Conservation (phyloP, 768 basidiomycete genomes). For the Termitomyces sp. region DNA sequence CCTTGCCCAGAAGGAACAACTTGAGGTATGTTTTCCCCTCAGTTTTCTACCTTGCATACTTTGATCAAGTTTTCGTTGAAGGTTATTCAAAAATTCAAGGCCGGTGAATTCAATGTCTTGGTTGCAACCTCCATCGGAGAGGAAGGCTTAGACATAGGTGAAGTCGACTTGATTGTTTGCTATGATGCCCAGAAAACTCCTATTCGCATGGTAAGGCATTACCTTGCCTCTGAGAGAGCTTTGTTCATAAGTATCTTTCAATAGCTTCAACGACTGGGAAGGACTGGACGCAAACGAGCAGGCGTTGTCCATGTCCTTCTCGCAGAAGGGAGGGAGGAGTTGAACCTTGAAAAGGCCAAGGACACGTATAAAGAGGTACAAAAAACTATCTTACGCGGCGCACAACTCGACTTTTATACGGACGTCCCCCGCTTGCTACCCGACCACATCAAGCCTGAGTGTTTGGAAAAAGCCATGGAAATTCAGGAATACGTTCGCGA, state of each 20-base stretch:
- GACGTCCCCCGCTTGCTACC: constrained; percentile 90
- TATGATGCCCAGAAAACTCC: constrained; percentile 97
- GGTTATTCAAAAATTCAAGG: constrained; percentile 87
- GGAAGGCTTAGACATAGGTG: constrained; percentile 97
- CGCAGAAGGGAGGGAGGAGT: constrained; percentile 87
- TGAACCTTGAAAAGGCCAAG: constrained; percentile 87
- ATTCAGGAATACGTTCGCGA: constrained; percentile 71
- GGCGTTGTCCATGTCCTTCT: constrained; percentile 91
- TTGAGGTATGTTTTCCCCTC: constrained; percentile 56
- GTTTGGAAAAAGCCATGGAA: constrained; percentile 79
- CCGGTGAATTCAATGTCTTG: constrained; percentile 84
- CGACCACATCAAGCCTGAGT: constrained; percentile 69
- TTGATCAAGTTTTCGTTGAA: constrained; percentile 29
- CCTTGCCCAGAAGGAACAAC: constrained; percentile 86
- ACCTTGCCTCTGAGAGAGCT: neutral
- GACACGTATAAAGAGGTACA: constrained; percentile 87
- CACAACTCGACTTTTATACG: constrained; percentile 87
- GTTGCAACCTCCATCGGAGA: constrained; percentile 98
- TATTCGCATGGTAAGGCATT: constrained; percentile 78
- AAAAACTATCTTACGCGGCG: constrained; percentile 79
- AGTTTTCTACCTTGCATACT: neutral
- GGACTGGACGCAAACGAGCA: constrained; percentile 90
- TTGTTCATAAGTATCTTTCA: constrained; percentile 1
- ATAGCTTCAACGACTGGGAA: constrained; percentile 92
- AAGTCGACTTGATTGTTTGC: constrained; percentile 93